These are phyloP conservation scores for Cutaneotrichosporon cyanovorans DNA, from an alignment of 1,284 basidiomycete genomes.

Conservation along the genomic window DNA sequence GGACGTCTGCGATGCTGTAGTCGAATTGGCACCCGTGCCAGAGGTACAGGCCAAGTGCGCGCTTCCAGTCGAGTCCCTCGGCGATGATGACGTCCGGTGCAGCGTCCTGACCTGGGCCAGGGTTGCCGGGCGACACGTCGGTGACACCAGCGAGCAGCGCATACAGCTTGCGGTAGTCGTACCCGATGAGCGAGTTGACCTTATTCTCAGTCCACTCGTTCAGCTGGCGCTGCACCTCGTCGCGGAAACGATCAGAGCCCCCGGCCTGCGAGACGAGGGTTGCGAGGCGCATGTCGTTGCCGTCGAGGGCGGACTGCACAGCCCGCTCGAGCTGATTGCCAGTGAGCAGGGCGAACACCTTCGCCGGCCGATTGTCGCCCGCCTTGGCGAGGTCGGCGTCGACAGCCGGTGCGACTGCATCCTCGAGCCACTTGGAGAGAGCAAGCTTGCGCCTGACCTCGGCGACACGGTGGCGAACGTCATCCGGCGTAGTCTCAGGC, in stretches of 20 bases:
- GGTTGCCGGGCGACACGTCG: conserved; percentile 56
- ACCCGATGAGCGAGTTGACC: conserved; percentile 63
- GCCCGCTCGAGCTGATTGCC: conserved; percentile 84
- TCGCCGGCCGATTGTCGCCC: conserved; percentile 48
- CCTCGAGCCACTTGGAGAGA: conserved; percentile 77
- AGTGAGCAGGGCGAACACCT: conserved; percentile 70
- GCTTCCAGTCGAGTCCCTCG: conserved; percentile 88
- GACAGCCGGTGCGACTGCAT: conserved; percentile 63
- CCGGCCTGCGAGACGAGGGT: conserved; percentile 86
- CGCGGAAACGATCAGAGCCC: conserved; percentile 67
- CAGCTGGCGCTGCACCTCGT: conserved; percentile 70
- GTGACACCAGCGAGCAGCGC: conserved; percentile 76
- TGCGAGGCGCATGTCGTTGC: conserved; percentile 75
- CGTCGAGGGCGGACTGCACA: conserved; percentile 65
- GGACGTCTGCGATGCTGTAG: conserved; percentile 61
- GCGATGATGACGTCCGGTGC: conserved; percentile 63
- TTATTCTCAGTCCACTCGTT: conserved; percentile 74
- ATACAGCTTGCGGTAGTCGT: conserved; percentile 70
- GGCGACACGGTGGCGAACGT: conserved; percentile 46
- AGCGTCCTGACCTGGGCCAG: conserved; percentile 52
- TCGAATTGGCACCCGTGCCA: conserved; percentile 81
- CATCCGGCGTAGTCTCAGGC: conserved; percentile 54
- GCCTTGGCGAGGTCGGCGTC: conserved; percentile 64
- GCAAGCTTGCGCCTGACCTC: conserved; percentile 69
- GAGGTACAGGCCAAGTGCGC: conserved; percentile 79